These are phyloP conservation scores for Mortierella sp. DNA, from an alignment of 371 early-diverging fungal genomes.

Conservation along the genomic window DNA sequence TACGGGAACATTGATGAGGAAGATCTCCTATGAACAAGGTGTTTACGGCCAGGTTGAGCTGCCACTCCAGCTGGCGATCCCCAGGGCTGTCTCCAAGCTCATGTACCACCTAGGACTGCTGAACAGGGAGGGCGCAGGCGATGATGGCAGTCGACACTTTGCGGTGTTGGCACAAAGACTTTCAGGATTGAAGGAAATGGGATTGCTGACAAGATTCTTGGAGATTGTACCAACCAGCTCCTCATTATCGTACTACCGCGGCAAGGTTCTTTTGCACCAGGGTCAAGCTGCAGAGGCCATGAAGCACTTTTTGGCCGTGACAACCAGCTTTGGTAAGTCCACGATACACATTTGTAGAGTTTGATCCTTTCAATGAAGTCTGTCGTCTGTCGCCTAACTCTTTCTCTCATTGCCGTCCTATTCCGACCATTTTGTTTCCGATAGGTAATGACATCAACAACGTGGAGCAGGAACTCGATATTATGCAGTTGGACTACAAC, in stretches of 20 bases:
- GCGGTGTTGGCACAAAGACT: conserved; percentile 47
- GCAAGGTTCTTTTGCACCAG: conserved; percentile 38
- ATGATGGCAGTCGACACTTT: conserved; percentile 24
- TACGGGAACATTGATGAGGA: conserved; percentile 30
- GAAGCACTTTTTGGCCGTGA: conserved; percentile 40
- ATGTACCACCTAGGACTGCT: conserved; percentile 36
- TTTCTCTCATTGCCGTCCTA: background rate
- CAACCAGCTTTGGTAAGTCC: conserved; percentile 39
- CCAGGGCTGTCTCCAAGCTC: conserved; percentile 43
- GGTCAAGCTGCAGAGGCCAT: conserved; percentile 30
- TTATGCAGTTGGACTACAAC: conserved; percentile 45
- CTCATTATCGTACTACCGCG: conserved; percentile 43
- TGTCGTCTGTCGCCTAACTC: background rate
- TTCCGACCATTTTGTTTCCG: background rate
- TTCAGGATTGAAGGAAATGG: conserved; percentile 36
- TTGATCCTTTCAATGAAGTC: background rate
- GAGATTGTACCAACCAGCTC: conserved; percentile 36
- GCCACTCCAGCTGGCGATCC: conserved; percentile 47
- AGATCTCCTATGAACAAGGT: conserved; percentile 17
- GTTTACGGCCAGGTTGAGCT: conserved; percentile 39
- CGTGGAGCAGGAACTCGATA: conserved; percentile 51
- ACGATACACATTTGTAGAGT: background rate
- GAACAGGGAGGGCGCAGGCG: conserved; percentile 3
- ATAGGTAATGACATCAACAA: conserved; percentile 45
- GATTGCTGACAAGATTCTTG: conserved; percentile 34